Evolutionary conservation across 441 rosid genomes (phyloP), one percentile per base, ranked within the genome.

Genomic region (Adansonia rubrostipa): DNA sequence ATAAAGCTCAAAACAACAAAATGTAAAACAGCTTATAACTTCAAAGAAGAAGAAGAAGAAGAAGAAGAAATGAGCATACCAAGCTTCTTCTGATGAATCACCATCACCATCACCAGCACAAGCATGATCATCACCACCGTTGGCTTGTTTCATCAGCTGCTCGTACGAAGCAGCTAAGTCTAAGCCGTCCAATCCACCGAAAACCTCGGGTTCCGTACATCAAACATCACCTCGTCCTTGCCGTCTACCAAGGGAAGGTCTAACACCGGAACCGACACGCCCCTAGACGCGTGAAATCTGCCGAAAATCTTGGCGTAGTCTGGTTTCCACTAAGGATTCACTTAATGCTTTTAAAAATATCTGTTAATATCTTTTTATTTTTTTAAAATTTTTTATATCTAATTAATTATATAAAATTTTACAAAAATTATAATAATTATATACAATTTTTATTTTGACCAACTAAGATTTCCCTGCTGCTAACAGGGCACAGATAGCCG

Each of bases 281-380:
- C 88, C 87, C 93, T 92, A 78, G 95, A 85, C 19, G 93, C 87
- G 81, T 86, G 93, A 64, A 92, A 91, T 0, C 92, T 89, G 36
- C 92, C 87, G 87, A 96, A 96, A 61, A 93, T 93, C 87, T 93
- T 97, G 69, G 79, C 75, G 72, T 91, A 96, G 85, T 96, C 99
- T 28, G 33, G 33, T 28, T 28, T 28, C 33, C 33, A 28, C 33
- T 28, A 28, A 28, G 33, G 33, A 28, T 28, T 28, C 33, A 28
- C 33, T 28, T 28, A 28, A 28, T 28, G 33, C 33, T 28, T 28
- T 28, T 28, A 28, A 1, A 28, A 28, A 28, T 28, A 28, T 28
- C 33, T 28, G 33, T 28, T 28, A 28, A 28, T 28, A 28, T 28
- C 33, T 28, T 28, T 28, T 28, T 28, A 28, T 28, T 28, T 28